Conservation (phyloP, 371 early-diverging fungal species). For the Scutellospora calospora region DNA sequence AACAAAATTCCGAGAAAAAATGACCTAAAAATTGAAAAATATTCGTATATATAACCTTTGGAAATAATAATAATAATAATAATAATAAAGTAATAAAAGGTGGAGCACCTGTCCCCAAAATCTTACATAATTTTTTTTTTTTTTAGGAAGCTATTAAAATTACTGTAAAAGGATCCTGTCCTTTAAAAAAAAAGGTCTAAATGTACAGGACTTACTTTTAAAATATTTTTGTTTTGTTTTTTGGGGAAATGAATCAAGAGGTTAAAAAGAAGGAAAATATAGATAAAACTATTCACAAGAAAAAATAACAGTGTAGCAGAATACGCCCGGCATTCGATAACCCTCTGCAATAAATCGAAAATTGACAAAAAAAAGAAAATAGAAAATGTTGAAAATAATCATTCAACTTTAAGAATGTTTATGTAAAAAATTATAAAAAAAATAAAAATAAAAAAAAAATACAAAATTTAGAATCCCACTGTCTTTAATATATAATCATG, state of each 20-base stretch:
- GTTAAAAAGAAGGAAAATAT: not conserved
- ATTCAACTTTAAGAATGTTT: not conserved
- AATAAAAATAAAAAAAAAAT: not conserved
- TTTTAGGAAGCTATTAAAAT: conserved; percentile 36
- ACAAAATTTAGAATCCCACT: not conserved
- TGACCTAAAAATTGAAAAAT: no score
- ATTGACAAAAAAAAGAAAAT: not conserved
- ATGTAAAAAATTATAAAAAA: not conserved
- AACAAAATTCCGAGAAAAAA: no score
- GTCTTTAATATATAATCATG: conserved; percentile 4
- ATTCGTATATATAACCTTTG: no score
- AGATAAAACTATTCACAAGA: conserved; percentile 40
- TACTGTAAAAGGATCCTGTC: conserved; percentile 38
- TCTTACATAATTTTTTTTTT: conserved; percentile 1
- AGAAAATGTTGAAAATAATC: not conserved
- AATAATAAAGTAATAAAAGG: conserved; percentile 16
- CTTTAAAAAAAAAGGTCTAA: conserved; percentile 9
- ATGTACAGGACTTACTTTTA: conserved; percentile 34
- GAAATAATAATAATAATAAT: no score
- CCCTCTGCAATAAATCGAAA: not conserved
- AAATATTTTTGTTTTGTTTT: conserved; percentile 18
- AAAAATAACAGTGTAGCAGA: conserved; percentile 11
- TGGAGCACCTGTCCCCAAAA: conserved; percentile 44
- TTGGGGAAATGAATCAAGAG: not conserved
- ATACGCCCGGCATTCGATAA: conserved; percentile 8